Percentiles rank a stretch among this genome's conserved stretches.
These are phyloP conservation scores for Chrysosphaeria jannelii DNA, from an alignment of 2,329 filamentous ascomycete species.

Conservation along the genomic window DNA sequence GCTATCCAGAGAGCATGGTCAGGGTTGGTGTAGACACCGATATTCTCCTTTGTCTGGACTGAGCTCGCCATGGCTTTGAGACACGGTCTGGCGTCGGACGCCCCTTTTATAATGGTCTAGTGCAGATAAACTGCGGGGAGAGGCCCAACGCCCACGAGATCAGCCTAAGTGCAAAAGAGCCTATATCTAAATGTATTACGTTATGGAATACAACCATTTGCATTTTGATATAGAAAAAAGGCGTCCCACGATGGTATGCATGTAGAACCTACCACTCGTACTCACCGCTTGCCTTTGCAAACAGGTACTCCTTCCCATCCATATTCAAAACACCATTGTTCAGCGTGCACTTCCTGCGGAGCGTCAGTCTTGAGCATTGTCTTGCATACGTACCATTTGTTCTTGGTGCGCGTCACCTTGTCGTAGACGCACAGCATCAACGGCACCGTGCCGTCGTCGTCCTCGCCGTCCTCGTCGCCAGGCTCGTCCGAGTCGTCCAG, in stretches of 20 bases:
- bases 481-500: slow-evolving; percentile 85
- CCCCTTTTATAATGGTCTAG: too few species aligned
- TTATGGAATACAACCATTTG: too few species aligned
- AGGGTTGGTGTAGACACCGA: slow-evolving; percentile 88
- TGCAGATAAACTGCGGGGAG: too few species aligned
- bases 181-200: too few species aligned
- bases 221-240: too few species aligned
- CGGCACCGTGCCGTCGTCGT: slow-evolving; percentile 55
- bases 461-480: slow-evolving; percentile 55
- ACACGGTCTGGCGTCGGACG: too few species aligned
- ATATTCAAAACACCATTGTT: slow-evolving; percentile 90
- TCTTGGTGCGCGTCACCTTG: slow-evolving; percentile 97
- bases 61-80: neutral
- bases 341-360: slow-evolving; percentile 67
- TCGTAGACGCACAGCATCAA: slow-evolving; percentile 99
- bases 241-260: too few species aligned
- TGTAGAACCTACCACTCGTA: slow-evolving; percentile 74
- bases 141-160: too few species aligned
- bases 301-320: slow-evolving; percentile 85
- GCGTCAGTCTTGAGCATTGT: neutral
- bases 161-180: too few species aligned
- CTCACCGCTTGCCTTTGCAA: slow-evolving; percentile 90
- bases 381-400: slow-evolving; percentile 43
- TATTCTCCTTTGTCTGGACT: slow-evolving; percentile 16
- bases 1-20: slow-evolving; percentile 74